These are phyloP conservation scores for Pachysolen tannophilus DNA, from an alignment of 805 yeast species.

Conservation along the genomic window DNA sequence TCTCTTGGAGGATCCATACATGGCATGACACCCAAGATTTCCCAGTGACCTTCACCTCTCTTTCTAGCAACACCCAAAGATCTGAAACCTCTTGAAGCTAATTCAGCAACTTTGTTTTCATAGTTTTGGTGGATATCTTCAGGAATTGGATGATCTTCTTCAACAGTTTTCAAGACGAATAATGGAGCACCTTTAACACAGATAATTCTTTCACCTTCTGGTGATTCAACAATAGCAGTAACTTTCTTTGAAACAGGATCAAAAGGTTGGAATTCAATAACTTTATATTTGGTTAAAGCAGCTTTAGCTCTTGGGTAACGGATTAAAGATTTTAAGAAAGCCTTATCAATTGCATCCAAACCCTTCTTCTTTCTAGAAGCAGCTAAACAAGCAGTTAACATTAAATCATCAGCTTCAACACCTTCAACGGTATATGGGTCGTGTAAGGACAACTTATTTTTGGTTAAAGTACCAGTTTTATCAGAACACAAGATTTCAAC, in stretches of 20 bases:
- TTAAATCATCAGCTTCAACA: conserved; percentile 90
- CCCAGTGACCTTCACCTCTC: conserved; percentile 99
- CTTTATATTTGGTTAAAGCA: conserved; percentile 90
- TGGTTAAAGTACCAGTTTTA: conserved; percentile 96
- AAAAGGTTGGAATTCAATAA: conserved; percentile 92
- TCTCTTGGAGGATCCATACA: conserved; percentile 99
- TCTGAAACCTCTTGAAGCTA: conserved; percentile 97
- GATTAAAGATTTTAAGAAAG: conserved; percentile 87
- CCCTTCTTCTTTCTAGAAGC: conserved; percentile 98
- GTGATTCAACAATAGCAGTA: conserved; percentile 90
- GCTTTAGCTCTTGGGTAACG: conserved; percentile 87
- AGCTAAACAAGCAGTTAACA: conserved; percentile 97
- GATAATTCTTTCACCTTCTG: conserved; percentile 89
- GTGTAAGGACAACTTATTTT: conserved; percentile 91
- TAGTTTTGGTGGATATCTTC: conserved; percentile 91
- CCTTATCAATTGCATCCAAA: conserved; percentile 95
- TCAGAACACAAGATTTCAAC: conserved; percentile 97
- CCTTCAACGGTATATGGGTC: conserved; percentile 98
- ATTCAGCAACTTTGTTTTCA: conserved; percentile 95
- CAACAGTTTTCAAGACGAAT: conserved; percentile 93
- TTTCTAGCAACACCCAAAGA: conserved; percentile 98
- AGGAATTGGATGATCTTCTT: conserved; percentile 94
- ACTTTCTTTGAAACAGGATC: conserved; percentile 98
- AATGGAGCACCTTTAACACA: conserved; percentile 99
- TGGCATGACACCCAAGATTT: conserved; percentile 96